Percentiles rank a stretch among this genome's conserved stretches.
phyloP scores from a whole-genome alignment of 306 rosid genomes.

The Ormosia semicastrata region DNA sequence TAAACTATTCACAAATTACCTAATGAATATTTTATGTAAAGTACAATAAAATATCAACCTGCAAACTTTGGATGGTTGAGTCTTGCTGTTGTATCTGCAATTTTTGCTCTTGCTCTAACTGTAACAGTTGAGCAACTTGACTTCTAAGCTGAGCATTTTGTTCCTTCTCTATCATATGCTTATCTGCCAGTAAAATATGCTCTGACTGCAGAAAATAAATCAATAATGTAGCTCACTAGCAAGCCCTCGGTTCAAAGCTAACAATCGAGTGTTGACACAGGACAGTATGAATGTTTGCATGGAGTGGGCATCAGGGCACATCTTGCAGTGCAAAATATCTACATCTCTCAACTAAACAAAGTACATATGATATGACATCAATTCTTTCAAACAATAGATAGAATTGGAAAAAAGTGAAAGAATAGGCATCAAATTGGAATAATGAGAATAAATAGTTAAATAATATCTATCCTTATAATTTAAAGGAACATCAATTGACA shows the following conservation, averaged over 20 bases:
- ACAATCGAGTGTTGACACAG: not conserved
- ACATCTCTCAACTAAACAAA: slow-evolving; percentile 8
- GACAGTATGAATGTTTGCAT: not conserved
- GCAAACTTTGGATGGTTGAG: slow-evolving; percentile 62
- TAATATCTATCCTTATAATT: not conserved
- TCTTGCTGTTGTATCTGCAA: slow-evolving; percentile 63
- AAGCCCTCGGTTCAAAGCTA: slow-evolving; percentile 12
- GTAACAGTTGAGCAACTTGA: slow-evolving; percentile 77
- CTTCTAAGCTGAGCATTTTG: slow-evolving; percentile 72
- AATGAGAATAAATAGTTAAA: not conserved
- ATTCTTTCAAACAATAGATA: not conserved
- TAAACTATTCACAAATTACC: not conserved
- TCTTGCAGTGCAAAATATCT: not conserved
- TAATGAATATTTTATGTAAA: not conserved
- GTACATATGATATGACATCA: not conserved
- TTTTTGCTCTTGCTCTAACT: slow-evolving; percentile 70
- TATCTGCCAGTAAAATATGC: slow-evolving; percentile 59
- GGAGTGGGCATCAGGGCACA: not conserved
- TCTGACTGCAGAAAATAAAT: slow-evolving; percentile 60
- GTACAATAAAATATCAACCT: slow-evolving; percentile 44
- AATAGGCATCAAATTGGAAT: not conserved
- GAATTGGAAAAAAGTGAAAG: not conserved
- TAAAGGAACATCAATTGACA: not conserved
- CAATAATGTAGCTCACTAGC: slow-evolving; percentile 21
- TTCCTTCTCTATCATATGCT: slow-evolving; percentile 66